Base-by-base conservation (phyloP, 2,329 filamentous ascomycete species). In the Neonectria faginata region DNA sequence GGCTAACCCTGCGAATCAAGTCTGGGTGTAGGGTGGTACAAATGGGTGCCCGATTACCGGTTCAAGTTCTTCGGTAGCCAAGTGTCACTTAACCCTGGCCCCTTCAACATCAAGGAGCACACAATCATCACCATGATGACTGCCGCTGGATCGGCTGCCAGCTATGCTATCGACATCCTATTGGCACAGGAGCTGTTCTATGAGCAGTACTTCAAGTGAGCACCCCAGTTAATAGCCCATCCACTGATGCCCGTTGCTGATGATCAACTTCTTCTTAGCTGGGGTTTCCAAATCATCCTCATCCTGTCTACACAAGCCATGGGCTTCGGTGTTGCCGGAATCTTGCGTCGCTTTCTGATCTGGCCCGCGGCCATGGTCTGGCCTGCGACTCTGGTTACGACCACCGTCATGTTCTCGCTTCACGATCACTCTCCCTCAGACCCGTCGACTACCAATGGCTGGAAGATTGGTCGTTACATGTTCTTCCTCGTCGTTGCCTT, bases 61-160 rank as follows among this genome's bases (percentile, higher is more conserved):
- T 85, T 81, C 78, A 84, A 80, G 36, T 63, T 86, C 7, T 83
- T 82, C 59, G 85, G 86, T 20, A 60, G 85, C 65, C 84, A 83
- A 64, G 86, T 87, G 74, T 88, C 87, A 68, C 78, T 89, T 31
- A 83, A 83, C 62, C 82, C 86, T 0, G 86, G 86, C 9, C 84
- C 81, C n/a, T 89, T 88, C 78, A 89, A 88, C 75, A 84, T 83
- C 75, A 89, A 89, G 77, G 87, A 89, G 72, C 86, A 89, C 70
- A 84, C 87, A 54, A 78, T 88, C 45, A 87, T 89, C 67, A 85
- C 88, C 31, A 85, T 87, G 73, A 89, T 90, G 84, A 84, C 86
- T 66, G 86, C 86, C 10, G 87, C 88, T 65, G 86, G 86, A 29
- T 84, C 85, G 27, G 85, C 85, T 45, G 82, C 82, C 11, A 76